Conservation (phyloP, 75 land plant genomes). For the Pinus tabuliformis region DNA sequence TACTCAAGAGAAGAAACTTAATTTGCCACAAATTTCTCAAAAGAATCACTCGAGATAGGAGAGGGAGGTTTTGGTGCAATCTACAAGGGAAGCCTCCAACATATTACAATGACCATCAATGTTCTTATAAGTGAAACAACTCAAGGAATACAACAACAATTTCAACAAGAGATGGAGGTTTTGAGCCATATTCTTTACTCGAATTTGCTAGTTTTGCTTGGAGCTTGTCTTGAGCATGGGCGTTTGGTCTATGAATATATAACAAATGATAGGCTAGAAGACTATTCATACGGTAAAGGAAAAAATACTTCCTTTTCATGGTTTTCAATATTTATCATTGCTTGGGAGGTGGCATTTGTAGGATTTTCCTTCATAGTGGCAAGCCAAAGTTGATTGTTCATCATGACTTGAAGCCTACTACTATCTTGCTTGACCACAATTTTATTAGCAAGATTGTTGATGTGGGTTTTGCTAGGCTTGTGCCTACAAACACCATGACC, state of each 20-base stretch:
- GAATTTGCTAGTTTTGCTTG: slow-evolving; percentile 38
- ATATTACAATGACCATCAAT: too few species aligned
- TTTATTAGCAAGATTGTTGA: slow-evolving; percentile 27
- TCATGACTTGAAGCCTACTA: slow-evolving; percentile 72
- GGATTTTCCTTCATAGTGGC: slow-evolving; percentile 53
- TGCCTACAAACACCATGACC: slow-evolving; percentile 16
- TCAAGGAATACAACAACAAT: too few species aligned
- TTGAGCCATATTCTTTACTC: slow-evolving; percentile 39
- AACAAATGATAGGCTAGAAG: slow-evolving; percentile 42
- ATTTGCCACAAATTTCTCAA: too few species aligned
- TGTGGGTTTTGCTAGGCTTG: slow-evolving; percentile 61
- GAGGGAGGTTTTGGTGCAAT: too few species aligned
- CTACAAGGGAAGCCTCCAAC: too few species aligned
- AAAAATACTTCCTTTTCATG: slow-evolving; percentile 49
- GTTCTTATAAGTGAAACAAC: too few species aligned
- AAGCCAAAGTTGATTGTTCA: slow-evolving; percentile 66
- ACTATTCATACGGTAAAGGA: slow-evolving; percentile 2
- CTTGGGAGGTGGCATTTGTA: slow-evolving; percentile 67
- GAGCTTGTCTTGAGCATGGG: slow-evolving; percentile 40
- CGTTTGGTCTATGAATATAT: slow-evolving; percentile 46
- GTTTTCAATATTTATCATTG: slow-evolving; percentile 51
- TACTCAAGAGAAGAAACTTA: too few species aligned
- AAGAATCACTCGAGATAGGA: too few species aligned
- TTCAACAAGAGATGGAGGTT: too few species aligned
- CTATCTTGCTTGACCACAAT: slow-evolving; percentile 58